Base-by-base conservation (phyloP, 495 filamentous ascomycete genomes). In the Xylaria curta region DNA sequence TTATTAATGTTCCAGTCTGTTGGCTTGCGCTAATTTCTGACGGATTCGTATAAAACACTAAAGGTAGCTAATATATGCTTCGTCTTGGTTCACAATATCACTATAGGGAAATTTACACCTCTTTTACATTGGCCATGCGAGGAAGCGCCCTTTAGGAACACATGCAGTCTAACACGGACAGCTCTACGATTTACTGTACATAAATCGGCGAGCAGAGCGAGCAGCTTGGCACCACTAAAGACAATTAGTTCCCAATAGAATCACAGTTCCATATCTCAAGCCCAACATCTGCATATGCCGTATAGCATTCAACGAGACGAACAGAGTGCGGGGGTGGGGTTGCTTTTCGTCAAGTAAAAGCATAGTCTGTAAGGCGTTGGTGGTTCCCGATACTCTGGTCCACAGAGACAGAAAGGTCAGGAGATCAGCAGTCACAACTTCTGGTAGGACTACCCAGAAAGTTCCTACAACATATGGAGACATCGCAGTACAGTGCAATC, bases 291-390 rank as follows among this genome's bases (percentile, higher is more conserved):
- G 58, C 51, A 9, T 53, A 53, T 53, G 15, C 9, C 49, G 4
- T 26, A 53, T 26, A 51, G 47, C 26, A 31, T 26, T 68, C 66
- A 42, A 46, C 36, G 21, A 63, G 40, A 59, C 51, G 47, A 15
- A 47, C 19, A 19, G 63, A 62, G 21, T 72, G 63, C 54, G 70
- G 63, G 63, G 63, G 66, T 44, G 61, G 63, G 69, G 69, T 42
- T 38, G n/a, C 15, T 59, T n/a, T 33, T 60, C 58, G 7, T 60
- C 58, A 60, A 60, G 58, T 21, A 21, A 60, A 60, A 60, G 58
- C 33, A 8, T 38, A n/a, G n/a, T n/a, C n/a, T n/a, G n/a, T n/a
- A 7, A 36, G 31, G 28, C 26, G 54, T 58, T 58, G 19, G 26
- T 31, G 15, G 17, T 60, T 31, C 44, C 58, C 58, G 58, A 61